Evolutionary conservation across 495 filamentous ascomycete species (phyloP).

Genomic region (Penicillium coffeae): DNA sequence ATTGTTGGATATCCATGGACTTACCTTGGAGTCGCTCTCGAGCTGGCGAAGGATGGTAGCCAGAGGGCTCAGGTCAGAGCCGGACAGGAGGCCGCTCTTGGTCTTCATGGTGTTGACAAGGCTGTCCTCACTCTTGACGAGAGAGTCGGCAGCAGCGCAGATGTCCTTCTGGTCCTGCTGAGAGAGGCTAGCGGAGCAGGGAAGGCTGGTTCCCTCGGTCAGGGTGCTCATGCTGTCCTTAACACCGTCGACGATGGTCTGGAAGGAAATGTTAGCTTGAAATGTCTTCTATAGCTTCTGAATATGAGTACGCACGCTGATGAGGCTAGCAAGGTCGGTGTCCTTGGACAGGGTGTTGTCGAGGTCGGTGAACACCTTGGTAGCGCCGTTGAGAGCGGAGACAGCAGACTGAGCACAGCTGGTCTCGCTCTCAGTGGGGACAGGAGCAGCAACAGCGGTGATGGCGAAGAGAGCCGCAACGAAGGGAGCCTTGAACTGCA

Average conservation of each 20-base stretch:
- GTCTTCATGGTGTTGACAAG: neutral
- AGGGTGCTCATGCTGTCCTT: neutral
- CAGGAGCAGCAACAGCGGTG: constrained; percentile 2
- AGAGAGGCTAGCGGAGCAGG: neutral
- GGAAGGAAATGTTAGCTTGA: neutral
- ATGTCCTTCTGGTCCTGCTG: constrained; percentile 2
- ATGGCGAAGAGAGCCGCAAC: constrained; percentile 3
- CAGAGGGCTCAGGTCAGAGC: neutral
- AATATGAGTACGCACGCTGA: neutral
- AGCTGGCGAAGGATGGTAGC: neutral
- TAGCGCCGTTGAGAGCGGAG: neutral
- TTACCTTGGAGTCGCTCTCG: neutral
- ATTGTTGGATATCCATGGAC: neutral
- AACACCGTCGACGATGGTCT: constrained; percentile 1
- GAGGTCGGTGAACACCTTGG: constrained; percentile 1
- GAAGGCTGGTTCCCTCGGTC: neutral
- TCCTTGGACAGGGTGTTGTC: neutral
- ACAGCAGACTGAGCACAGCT: neutral
- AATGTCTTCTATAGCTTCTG: neutral
- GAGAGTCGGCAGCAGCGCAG: neutral
- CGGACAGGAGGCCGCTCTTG: neutral
- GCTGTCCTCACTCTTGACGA: neutral
- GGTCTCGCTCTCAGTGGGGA: neutral
- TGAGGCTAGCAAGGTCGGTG: neutral
- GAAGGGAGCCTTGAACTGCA: constrained; percentile 5